Conservation (phyloP, 1,284 basidiomycete genomes). For the Spongispora temasekensis region DNA sequence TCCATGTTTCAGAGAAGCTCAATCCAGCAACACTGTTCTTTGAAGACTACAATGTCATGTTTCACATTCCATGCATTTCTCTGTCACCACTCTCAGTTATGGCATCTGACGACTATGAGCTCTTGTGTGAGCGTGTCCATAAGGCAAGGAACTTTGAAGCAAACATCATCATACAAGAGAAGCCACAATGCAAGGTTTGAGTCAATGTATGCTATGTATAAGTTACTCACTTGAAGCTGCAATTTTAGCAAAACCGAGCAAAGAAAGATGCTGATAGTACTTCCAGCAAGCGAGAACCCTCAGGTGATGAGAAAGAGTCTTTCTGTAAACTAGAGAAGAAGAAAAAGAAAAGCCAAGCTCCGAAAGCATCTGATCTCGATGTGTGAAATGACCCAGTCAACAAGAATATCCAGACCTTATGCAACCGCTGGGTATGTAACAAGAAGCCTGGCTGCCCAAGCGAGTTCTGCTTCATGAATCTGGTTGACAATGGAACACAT, state of each 20-base stretch:
- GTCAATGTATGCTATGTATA: too few species aligned
- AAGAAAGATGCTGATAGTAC: not conserved
- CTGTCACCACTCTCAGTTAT: not conserved
- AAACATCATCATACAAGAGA: not conserved
- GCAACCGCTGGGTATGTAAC: not conserved
- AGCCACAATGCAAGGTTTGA: too few species aligned
- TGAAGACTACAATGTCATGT: not conserved
- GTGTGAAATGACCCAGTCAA: not conserved
- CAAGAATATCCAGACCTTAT: not conserved
- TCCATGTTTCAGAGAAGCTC: not conserved
- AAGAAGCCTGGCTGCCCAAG: not conserved
- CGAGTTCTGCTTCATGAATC: not conserved
- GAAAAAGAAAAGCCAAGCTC: not conserved
- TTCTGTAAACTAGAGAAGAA: not conserved
- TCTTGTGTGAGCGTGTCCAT: not conserved
- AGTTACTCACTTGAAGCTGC: not conserved
- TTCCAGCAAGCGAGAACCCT: not conserved
- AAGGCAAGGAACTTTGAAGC: not conserved
- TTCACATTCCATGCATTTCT: not conserved
- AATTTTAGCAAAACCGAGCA: not conserved
- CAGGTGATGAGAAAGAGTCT: not conserved
- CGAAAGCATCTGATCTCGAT: not conserved
- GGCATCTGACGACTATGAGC: not conserved
- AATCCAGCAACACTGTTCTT: not conserved
- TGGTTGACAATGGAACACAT: not conserved